A percentile compares a stretch with the other conserved stretches of the same genome.
Conservation (phyloP, 2,329 filamentous ascomycete species). For the Microdochium bolleyi region DNA sequence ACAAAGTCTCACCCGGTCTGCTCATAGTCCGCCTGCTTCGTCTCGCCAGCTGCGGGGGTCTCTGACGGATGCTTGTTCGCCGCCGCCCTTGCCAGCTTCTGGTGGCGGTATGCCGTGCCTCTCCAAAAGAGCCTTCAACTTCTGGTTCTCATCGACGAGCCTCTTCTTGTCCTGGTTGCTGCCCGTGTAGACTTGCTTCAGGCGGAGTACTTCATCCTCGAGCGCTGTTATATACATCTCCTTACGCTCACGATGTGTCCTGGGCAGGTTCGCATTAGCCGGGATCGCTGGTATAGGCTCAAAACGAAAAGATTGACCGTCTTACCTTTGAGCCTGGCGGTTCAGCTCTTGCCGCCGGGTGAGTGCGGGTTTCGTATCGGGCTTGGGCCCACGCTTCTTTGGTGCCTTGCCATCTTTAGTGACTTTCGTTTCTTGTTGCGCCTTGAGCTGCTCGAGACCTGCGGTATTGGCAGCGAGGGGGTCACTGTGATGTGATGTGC, state of each 20-base stretch:
- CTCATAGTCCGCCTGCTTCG: slow-evolving; percentile 55
- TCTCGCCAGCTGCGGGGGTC: slow-evolving; percentile 18
- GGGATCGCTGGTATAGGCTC: too few relatives aligned
- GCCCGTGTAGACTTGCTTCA: slow-evolving; percentile 77
- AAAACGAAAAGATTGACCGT: background rate
- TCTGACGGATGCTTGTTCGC: slow-evolving; percentile 36
- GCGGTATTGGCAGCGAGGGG: background rate
- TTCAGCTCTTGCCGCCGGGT: slow-evolving; percentile 91
- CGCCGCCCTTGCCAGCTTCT: slow-evolving; percentile 25
- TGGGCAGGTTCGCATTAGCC: too few relatives aligned
- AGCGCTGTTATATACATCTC: slow-evolving; percentile 92
- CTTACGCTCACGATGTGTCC: slow-evolving; percentile 93
- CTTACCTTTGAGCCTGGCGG: slow-evolving; percentile 86
- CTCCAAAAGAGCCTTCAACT: slow-evolving; percentile 52
- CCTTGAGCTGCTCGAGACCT: slow-evolving; percentile 41
- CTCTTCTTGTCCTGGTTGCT: slow-evolving; percentile 69
- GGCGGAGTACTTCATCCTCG: slow-evolving; percentile 80
- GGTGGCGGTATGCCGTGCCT: slow-evolving; percentile 41
- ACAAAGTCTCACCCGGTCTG: slow-evolving; percentile 86
- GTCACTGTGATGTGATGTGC: background rate
- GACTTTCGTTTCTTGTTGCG: slow-evolving; percentile 62
- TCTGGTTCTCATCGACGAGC: slow-evolving; percentile 70
- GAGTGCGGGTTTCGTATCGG: slow-evolving; percentile 89
- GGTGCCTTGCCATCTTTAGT: slow-evolving; percentile 81
- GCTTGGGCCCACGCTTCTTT: slow-evolving; percentile 89